A percentile compares a stretch with the other conserved stretches of the same genome.
These are phyloP conservation scores for Penicillium brevicompactum DNA, from an alignment of 2,329 filamentous ascomycete species.

Conservation along the genomic window DNA sequence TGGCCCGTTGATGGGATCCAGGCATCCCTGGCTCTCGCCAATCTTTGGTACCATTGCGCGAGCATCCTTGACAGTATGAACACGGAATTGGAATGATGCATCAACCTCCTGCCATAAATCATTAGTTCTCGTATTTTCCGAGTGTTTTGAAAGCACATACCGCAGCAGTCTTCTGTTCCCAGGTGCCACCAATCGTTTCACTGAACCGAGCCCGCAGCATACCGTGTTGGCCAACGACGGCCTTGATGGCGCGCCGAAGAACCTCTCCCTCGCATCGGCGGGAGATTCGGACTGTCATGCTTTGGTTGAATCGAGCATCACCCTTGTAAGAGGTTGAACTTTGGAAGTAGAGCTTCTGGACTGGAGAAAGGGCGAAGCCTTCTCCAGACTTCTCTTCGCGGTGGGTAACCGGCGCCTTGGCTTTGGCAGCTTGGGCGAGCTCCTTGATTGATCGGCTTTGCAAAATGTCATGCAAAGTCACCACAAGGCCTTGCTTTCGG, in stretches of 20 bases:
- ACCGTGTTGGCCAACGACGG: constrained; percentile 35
- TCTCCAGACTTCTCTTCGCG: constrained; percentile 30
- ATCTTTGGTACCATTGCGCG: constrained; percentile 30
- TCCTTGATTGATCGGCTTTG: constrained; percentile 36
- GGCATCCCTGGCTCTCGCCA: constrained; percentile 32
- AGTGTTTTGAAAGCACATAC: constrained; percentile 16
- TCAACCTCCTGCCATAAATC: constrained; percentile 27
- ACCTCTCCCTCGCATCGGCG: constrained; percentile 25
- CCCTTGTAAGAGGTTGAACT: constrained; percentile 24
- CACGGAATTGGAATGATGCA: constrained; percentile 35
- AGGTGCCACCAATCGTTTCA: constrained; percentile 20
- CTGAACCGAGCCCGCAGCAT: constrained; percentile 39
- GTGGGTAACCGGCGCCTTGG: constrained; percentile 17
- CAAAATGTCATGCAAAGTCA: constrained; percentile 39
- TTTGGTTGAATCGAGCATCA: constrained; percentile 36
- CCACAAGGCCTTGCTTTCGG: constrained; percentile 36
- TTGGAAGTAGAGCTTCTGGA: constrained; percentile 37
- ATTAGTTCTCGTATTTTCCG: constrained; percentile 11
- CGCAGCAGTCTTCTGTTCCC: constrained; percentile 30
- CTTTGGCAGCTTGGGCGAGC: constrained; percentile 28
- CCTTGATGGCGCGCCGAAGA: constrained; percentile 30
- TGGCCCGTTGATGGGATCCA: constrained; percentile 36
- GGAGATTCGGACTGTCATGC: constrained; percentile 36
- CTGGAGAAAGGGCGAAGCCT: constrained; percentile 36
- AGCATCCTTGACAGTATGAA: constrained; percentile 26